These are phyloP conservation scores for Russula brevipes DNA, from an alignment of 768 basidiomycete species.

Conservation along the genomic window DNA sequence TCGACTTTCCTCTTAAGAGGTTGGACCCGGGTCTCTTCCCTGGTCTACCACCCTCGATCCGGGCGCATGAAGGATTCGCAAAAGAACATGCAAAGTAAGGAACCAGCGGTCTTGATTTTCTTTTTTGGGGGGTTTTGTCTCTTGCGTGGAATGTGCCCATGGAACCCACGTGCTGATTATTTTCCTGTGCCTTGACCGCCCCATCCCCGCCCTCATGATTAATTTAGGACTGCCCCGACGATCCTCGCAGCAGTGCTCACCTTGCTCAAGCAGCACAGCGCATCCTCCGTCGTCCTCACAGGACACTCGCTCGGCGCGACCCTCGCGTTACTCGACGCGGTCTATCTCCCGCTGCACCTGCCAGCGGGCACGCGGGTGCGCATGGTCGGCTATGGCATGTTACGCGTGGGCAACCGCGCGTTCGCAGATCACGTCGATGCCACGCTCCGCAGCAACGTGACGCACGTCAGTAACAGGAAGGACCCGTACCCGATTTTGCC, in stretches of 20 bases:
- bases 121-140: too few relatives aligned
- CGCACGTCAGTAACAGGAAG: conserved; percentile 24
- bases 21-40: conserved; percentile 51
- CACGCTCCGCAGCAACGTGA: not conserved
- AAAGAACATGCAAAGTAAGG: conserved; percentile 39
- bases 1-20: conserved; percentile 36
- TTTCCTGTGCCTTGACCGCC: too few relatives aligned
- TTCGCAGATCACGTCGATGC: conserved; percentile 36
- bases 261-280: conserved; percentile 38
- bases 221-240: conserved; percentile 35
- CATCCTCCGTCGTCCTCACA: conserved; percentile 40
- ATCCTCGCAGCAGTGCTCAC: conserved; percentile 43
- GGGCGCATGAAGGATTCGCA: conserved; percentile 52
- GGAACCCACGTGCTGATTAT: too few relatives aligned
- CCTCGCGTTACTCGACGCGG: conserved; percentile 31
- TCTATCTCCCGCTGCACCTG: conserved; percentile 32
- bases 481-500: conserved; percentile 27
- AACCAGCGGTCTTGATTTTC: not conserved
- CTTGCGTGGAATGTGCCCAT: not conserved
- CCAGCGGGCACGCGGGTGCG: conserved; percentile 35
- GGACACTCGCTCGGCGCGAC: conserved; percentile 26
- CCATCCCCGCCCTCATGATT: too few relatives aligned
- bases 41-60: conserved; percentile 40
- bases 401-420: conserved; percentile 48
- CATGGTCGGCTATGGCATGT: conserved; percentile 45